A percentile compares a stretch with the other conserved stretches of the same genome.
Conservation (phyloP, 2,329 filamentous ascomycete genomes). For the Aspergillus jensenii region DNA sequence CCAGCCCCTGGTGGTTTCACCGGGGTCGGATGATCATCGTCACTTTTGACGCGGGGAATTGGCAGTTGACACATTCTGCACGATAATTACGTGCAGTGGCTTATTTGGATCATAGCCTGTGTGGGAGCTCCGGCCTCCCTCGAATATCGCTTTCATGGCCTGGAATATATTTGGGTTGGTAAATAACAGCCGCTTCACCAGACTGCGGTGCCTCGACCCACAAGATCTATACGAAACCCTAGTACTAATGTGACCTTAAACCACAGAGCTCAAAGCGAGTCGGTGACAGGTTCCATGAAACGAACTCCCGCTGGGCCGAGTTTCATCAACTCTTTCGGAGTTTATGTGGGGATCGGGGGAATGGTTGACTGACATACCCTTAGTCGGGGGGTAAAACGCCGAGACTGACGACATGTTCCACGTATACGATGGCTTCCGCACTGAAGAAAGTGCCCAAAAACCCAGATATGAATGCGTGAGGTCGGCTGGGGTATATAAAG, state of each 20-base stretch:
- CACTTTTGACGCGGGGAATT: not conserved
- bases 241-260: not conserved
- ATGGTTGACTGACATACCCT: not conserved
- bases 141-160: not conserved
- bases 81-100: not conserved
- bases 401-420: slow-evolving; percentile 4
- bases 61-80: not conserved
- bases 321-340: not conserved
- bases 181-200: not conserved
- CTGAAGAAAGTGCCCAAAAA: not conserved
- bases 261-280: not conserved
- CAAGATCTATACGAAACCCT: not conserved
- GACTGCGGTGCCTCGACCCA: not conserved
- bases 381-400: slow-evolving; percentile 1
- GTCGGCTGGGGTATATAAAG: not conserved
- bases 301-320: slow-evolving; percentile 2
- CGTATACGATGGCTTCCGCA: slow-evolving; percentile 1
- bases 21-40: not conserved
- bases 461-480: not conserved
- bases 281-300: not conserved
- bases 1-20: not conserved
- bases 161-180: not conserved
- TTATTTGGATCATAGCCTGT: not conserved
- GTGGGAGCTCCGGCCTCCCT: not conserved
- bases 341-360: not conserved